Percentiles rank a stretch among this genome's conserved stretches.
phyloP scores from a whole-genome alignment of 73 alveolate genomes.

The Blepharisma stoltei region DNA sequence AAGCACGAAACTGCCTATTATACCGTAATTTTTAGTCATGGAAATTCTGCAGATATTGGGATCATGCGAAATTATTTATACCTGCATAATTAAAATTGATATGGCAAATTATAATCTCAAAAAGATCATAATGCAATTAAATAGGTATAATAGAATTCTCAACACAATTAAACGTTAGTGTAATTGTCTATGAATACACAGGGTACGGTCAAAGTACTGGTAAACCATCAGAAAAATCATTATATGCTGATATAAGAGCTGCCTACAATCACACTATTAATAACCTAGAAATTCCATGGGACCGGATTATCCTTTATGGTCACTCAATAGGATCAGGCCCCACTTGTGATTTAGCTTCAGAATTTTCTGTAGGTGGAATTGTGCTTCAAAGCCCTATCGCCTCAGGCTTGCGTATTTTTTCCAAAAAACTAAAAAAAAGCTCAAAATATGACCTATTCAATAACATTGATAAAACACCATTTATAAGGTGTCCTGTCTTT shows the following conservation, averaged over 20 bases:
- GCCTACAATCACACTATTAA: conserved; percentile 50
- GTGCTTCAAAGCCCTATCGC: conserved; percentile 53
- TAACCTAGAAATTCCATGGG: conserved; percentile 50
- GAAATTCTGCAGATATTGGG: conserved; percentile 78
- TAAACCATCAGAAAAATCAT: conserved; percentile 49
- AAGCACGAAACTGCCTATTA: conserved; percentile 42
- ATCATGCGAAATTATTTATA: conserved; percentile 39
- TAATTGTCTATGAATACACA: conserved; percentile 42
- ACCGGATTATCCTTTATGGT: conserved; percentile 76
- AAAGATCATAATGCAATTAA: too few species aligned
- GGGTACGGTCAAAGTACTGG: conserved; percentile 28
- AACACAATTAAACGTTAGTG: conserved; percentile 35
- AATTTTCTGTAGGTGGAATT: conserved; percentile 70
- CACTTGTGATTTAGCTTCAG: conserved; percentile 73
- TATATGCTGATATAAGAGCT: conserved; percentile 63
- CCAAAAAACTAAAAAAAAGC: conserved; percentile 59
- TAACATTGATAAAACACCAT: conserved; percentile 78
- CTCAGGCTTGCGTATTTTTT: conserved; percentile 60
- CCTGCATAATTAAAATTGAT: too few species aligned
- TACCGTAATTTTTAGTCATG: conserved; percentile 73
- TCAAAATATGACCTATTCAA: conserved; percentile 82
- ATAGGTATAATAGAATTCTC: conserved; percentile 34
- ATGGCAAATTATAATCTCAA: too few species aligned
- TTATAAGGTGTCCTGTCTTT: conserved; percentile 78
- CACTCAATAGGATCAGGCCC: conserved; percentile 93